Evolutionary conservation across 2,329 filamentous ascomycete species (phyloP), one percentile per base, ranked within the genome.

Genomic region (Zymoseptoria pseudotritici): DNA sequence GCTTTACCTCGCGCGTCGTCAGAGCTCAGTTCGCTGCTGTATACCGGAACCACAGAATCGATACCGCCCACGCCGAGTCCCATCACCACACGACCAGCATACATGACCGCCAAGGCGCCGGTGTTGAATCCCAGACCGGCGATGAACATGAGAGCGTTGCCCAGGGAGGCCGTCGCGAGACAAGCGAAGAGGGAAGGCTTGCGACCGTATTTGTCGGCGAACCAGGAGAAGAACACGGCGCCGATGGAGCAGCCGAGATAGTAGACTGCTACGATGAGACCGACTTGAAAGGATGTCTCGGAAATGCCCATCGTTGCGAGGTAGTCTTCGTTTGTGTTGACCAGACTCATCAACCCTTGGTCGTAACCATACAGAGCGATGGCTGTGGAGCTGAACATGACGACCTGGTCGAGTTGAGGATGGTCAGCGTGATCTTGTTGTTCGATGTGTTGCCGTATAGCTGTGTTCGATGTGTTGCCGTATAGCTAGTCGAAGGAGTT

Each of bases 201-300:
- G 10, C 83, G 76, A 7, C 83, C 83, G 55, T 76, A 75, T 52
- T 69, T 73, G 64, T 86, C 83, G 5, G 82, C 81, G 21, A 81
- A 72, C 66, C 74, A 78, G n/a, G 80, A 83, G 62, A 83, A 83
- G 20, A 83, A 63, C 0, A 85, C 78, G 2, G 83, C 81, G 13
- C 83, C 83, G 2, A 81, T 70, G 3, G 82, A 77, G 65, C 82
- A 85, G n/a, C 83, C 83, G 5, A 86, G 78, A 64, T 86, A 86
- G 74, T 86, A 86, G 29, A 86, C 76, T 2, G 81, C 80, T 17
- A 86, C 83, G 57, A 85, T 83, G 58, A 84, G 75, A 57, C 83
- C 83, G 42, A 86, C 82, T 21, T 85, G 66, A 1, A 81, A 77
- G 4, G 78, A 79, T 31, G 79, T 75, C 63, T 75, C 74, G 6